A percentile compares a stretch with the other conserved stretches of the same genome.
phyloP scores from a whole-genome alignment of 768 basidiomycete species.

The Serendipita sp. region DNA sequence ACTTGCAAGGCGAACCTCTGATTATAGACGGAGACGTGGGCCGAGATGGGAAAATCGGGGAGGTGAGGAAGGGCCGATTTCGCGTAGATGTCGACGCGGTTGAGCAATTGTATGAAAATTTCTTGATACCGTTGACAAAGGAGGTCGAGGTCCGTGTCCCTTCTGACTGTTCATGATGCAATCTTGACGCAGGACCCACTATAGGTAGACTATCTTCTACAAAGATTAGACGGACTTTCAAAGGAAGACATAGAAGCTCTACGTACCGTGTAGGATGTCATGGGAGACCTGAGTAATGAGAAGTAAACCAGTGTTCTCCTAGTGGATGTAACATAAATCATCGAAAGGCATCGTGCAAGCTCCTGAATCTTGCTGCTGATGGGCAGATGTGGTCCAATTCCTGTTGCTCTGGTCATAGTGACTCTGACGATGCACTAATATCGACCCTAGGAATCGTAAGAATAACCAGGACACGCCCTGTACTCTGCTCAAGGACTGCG shows the following conservation, averaged over 20 bases:
- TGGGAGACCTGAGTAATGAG: too few relatives aligned
- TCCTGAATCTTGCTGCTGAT: too few relatives aligned
- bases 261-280: conserved; percentile 8
- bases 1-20: conserved; percentile 39
- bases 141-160: conserved; percentile 71
- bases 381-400: too few relatives aligned
- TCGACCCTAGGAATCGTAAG: too few relatives aligned
- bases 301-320: too few relatives aligned
- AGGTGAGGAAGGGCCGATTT: conserved; percentile 17
- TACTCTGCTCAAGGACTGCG: too few relatives aligned
- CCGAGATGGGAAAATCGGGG: background rate
- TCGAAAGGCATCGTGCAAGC: too few relatives aligned
- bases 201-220: conserved; percentile 91
- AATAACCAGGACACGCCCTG: too few relatives aligned
- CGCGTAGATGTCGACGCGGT: conserved; percentile 78
- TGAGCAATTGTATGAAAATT: conserved; percentile 82
- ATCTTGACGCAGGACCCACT: conserved; percentile 5
- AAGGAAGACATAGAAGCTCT: conserved; percentile 63
- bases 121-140: conserved; percentile 93
- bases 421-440: too few relatives aligned
- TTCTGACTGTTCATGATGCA: background rate
- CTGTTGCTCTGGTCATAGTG: too few relatives aligned
- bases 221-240: conserved; percentile 71
- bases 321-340: too few relatives aligned
- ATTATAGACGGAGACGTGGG: background rate